Evolutionary conservation across 176 grass and related monocot species (phyloP).

Genomic region (Oryza longistaminata): DNA sequence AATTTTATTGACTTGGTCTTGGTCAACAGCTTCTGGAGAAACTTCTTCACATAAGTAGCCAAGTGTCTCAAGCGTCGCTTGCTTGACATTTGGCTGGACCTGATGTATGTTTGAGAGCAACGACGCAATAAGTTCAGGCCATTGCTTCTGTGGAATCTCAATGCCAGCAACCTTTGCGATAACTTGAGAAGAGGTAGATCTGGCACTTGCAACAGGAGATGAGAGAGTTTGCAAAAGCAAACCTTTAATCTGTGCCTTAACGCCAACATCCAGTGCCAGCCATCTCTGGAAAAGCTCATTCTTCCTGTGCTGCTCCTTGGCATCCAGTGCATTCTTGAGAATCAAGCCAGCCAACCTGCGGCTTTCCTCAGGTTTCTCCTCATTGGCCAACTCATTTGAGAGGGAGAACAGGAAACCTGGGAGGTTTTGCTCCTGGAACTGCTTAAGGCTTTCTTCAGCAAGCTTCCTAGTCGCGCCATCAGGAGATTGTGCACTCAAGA

Average conservation of each 20-base stretch:
- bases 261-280: conserved; percentile 62
- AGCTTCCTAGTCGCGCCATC: conserved; percentile 60
- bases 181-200: conserved; percentile 83
- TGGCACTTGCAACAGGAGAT: conserved; percentile 72
- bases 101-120: conserved; percentile 82
- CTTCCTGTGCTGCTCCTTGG: conserved; percentile 80
- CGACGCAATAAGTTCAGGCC: conserved; percentile 73
- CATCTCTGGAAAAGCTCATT: conserved; percentile 82
- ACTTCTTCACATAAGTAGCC: conserved; percentile 91
- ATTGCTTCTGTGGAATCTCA: conserved; percentile 80
- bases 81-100: conserved; percentile 69
- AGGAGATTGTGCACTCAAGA: conserved; percentile 71
- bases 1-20: conserved; percentile 82
- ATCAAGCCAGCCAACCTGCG: conserved; percentile 77
- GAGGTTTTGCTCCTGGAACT: conserved; percentile 88
- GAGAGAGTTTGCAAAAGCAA: conserved; percentile 68
- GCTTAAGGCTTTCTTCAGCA: conserved; percentile 83
- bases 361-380: conserved; percentile 76
- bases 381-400: conserved; percentile 61
- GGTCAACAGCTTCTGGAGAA: conserved; percentile 69
- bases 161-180: conserved; percentile 84
- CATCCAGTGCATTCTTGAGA: conserved; percentile 80
- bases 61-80: conserved; percentile 77
- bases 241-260: conserved; percentile 69
- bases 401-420: conserved; percentile 68